Conservation (phyloP, 495 filamentous ascomycete genomes). For the Viridothelium virens region DNA sequence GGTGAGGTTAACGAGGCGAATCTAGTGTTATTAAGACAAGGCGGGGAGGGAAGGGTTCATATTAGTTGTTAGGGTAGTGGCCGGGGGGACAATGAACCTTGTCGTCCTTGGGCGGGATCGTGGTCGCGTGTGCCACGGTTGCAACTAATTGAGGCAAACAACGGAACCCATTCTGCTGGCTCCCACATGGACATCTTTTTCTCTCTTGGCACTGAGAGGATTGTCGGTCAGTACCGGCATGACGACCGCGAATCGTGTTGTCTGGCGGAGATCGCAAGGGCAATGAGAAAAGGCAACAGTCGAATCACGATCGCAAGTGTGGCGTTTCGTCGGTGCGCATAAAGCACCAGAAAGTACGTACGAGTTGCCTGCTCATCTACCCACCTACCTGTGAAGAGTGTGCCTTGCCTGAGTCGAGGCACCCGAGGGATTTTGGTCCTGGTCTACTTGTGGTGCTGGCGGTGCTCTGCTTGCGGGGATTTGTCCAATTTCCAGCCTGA, state of each 20-base stretch:
- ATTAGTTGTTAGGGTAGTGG: slow-evolving; percentile 1
- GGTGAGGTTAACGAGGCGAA: background rate
- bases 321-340: background rate
- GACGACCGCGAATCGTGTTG: background rate
- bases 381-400: background rate
- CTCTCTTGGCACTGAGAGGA: background rate
- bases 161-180: background rate
- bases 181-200: background rate
- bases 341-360: background rate
- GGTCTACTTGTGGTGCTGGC: background rate
- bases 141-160: slow-evolving; percentile 8
- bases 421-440: too few species aligned
- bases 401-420: background rate
- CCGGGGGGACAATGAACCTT: background rate
- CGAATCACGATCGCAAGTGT: background rate
- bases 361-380: too few species aligned
- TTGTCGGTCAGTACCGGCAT: slow-evolving; percentile 1
- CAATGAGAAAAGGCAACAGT: background rate
- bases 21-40: background rate
- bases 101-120: background rate
- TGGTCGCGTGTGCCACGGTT: slow-evolving; percentile 7
- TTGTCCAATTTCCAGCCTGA: background rate
- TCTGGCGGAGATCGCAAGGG: background rate
- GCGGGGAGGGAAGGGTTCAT: background rate
- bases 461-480: slow-evolving; percentile 4